Evolutionary conservation across 2,329 filamentous ascomycete species (phyloP).

Genomic region (Fusarium sp.): DNA sequence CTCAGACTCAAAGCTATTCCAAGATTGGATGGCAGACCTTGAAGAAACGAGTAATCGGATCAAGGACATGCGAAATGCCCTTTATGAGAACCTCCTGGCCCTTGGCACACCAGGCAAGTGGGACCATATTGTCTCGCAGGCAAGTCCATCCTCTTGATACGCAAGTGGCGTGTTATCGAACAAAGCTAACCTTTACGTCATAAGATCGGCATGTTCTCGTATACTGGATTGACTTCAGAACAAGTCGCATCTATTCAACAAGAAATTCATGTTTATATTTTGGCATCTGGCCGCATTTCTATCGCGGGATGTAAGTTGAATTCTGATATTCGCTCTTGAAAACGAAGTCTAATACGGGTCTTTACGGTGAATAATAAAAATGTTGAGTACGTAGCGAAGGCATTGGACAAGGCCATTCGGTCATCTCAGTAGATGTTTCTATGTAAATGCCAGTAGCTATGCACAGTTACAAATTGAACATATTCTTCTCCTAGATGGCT

Average conservation of each 20-base stretch:
- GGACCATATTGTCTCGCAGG: neutral
- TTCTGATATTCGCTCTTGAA: accelerated
- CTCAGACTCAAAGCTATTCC: neutral
- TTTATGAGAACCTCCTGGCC: neutral
- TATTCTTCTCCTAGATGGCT: too few species aligned
- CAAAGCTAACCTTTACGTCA: neutral
- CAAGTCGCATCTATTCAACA: neutral
- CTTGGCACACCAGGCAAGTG: neutral
- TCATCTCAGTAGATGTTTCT: neutral
- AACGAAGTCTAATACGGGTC: accelerated
- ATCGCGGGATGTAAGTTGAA: neutral
- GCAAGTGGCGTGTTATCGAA: neutral
- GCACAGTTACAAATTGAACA: too few species aligned
- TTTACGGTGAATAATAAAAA: neutral
- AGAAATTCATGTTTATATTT: neutral
- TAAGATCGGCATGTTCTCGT: neutral
- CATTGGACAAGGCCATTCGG: neutral
- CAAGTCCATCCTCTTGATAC: neutral
- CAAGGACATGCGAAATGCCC: neutral
- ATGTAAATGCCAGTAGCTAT: too few species aligned
- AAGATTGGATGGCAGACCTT: neutral
- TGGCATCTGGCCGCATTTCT: neutral
- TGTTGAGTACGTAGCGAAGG: neutral
- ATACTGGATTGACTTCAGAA: neutral
- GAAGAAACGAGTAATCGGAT: neutral